A percentile compares a stretch with the other conserved stretches of the same genome.
These are phyloP conservation scores for Tuber microsphaerosporum DNA, from an alignment of 495 filamentous ascomycete genomes.

Conservation along the genomic window DNA sequence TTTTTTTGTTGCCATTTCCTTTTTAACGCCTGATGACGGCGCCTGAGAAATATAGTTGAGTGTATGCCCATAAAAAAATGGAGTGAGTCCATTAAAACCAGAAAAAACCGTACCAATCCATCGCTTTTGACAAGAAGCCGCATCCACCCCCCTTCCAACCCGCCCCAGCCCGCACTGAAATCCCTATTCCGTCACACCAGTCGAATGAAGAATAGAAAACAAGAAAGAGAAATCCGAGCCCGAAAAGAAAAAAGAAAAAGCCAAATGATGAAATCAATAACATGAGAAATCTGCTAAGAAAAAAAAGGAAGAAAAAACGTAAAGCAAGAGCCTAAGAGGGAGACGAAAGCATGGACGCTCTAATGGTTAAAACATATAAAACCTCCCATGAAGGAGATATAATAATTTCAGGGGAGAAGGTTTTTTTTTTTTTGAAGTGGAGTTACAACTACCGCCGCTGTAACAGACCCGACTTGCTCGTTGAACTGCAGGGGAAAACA, in stretches of 20 bases:
- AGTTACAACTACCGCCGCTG: slow-evolving; percentile 19
- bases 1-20: not conserved
- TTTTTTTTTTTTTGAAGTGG: slow-evolving; percentile 22
- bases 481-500: slow-evolving; percentile 42
- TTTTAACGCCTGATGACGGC: not conserved
- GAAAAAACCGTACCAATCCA: not conserved
- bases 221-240: slow-evolving; percentile 31
- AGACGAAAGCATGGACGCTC: slow-evolving; percentile 18
- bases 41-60: not conserved
- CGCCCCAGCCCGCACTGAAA: not conserved
- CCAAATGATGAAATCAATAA: slow-evolving; percentile 37
- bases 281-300: slow-evolving; percentile 31
- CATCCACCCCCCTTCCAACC: not conserved
- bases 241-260: slow-evolving; percentile 39
- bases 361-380: slow-evolving; percentile 30
- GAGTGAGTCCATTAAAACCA: slow-evolving; percentile 3
- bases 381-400: slow-evolving; percentile 14
- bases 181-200: slow-evolving; percentile 1
- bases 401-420: slow-evolving; percentile 20
- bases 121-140: not conserved
- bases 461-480: slow-evolving; percentile 11
- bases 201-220: slow-evolving; percentile 1
- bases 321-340: slow-evolving; percentile 32
- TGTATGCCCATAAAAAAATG: slow-evolving; percentile 3
- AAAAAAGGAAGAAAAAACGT: slow-evolving; percentile 23